Evolutionary conservation across 495 filamentous ascomycete species (phyloP), one percentile per base, ranked within the genome.

Genomic region (Astrothelium subdiscretum): DNA sequence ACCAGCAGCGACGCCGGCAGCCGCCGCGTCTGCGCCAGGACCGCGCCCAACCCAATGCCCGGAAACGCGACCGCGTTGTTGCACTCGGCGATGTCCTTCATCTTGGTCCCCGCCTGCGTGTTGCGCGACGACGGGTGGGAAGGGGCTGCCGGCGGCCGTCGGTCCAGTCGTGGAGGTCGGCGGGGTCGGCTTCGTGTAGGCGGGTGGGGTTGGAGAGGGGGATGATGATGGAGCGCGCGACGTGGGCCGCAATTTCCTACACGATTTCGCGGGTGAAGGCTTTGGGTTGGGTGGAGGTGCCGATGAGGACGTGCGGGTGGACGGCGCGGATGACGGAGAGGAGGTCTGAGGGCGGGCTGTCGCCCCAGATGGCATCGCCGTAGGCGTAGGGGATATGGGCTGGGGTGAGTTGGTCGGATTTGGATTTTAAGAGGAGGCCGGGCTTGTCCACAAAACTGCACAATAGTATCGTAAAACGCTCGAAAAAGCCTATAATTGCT

Each of bases 21-120:
- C 1, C 81, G 76, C 1, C 71, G 78, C 1, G 84, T 77, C 18
- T 85, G 82, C 13, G 77, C 84, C 11, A 95, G 80, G 20, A 96
- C 83, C 11, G 80, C 81, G 15, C 90, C 91, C 1, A 95, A 83
- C 0, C 90, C 91, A 62, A 96, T 91, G 0, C 88, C 90, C 0
- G 90, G 89, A 75, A 94, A 95, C 27, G 84, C 84, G n/a, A 86
- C 88, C 3, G 86, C 88, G 73, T 95, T 95, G 75, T 96, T 96
- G 77, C 91, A 95, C 70, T 95, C 91, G 27, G 89, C 89, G 8
- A 95, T 78, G 40, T 90, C 83, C 35, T 86, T 80, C 60, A 83
- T n/a, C n/a, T n/a, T n/a, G n/a, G n/a, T n/a, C n/a, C n/a, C n/a
- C 80, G 31, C 74, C 69, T 0, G 88, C 89, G 20, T 83, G 76